Percentiles rank a stretch among this genome's conserved stretches.
phyloP scores from a whole-genome alignment of 805 yeast genomes.

The Blastobotrys peoriensis region DNA sequence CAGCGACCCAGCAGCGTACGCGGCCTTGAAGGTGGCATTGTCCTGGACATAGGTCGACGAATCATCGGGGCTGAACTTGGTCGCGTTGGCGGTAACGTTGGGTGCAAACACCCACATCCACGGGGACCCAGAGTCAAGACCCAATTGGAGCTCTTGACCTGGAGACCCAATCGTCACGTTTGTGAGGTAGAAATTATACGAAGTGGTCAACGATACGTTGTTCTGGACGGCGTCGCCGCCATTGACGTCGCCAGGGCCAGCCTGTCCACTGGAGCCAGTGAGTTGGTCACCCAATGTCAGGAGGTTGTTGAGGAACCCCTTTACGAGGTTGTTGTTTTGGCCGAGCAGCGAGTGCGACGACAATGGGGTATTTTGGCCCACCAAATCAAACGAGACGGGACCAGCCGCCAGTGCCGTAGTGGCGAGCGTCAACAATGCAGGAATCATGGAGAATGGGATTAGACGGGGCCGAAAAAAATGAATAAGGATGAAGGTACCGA shows the following conservation, averaged over 20 bases:
- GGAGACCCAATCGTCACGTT: constrained; percentile 38
- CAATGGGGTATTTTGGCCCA: not conserved
- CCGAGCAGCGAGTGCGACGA: not conserved
- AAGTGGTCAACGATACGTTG: constrained; percentile 21
- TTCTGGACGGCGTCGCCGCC: constrained; percentile 5
- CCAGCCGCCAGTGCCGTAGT: not conserved
- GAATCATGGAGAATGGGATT: too few species aligned
- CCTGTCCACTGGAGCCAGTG: not conserved
- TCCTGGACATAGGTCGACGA: constrained; percentile 30
- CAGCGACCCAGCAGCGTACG: constrained; percentile 33
- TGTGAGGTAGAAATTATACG: constrained; percentile 33
- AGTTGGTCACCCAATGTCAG: not conserved
- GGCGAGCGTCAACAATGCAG: too few species aligned
- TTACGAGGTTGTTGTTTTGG: not conserved
- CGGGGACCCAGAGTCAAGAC: constrained; percentile 46
- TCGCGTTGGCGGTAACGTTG: constrained; percentile 25
- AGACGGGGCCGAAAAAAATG: too few species aligned
- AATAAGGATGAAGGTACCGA: too few species aligned
- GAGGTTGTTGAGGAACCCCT: not conserved
- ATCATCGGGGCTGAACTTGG: constrained; percentile 23
- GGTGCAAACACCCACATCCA: constrained; percentile 43
- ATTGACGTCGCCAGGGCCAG: constrained; percentile 10
- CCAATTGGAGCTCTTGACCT: constrained; percentile 36
- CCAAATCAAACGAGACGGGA: not conserved
- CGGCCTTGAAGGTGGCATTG: constrained; percentile 34